These are phyloP conservation scores for Diplodia seriata DNA, from an alignment of 2,329 filamentous ascomycete species.

Conservation along the genomic window DNA sequence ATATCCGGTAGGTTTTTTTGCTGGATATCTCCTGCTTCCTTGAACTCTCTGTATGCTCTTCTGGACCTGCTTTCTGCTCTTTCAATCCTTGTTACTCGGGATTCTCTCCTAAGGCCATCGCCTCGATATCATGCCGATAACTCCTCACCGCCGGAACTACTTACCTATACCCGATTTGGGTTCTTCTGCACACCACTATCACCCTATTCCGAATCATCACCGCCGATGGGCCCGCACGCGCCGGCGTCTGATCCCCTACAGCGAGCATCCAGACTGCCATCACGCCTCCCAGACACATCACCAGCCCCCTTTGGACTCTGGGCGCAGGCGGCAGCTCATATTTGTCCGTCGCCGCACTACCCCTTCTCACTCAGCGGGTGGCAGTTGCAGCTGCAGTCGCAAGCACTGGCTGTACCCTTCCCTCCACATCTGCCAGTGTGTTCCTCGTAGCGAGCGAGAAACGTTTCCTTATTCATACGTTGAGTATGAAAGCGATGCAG, in stretches of 20 bases:
- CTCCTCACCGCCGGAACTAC: conserved; percentile 2
- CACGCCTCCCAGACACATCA: neutral
- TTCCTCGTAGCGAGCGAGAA: neutral
- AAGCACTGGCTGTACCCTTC: conserved; percentile 2
- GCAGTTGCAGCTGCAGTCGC: neutral
- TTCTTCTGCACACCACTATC: neutral
- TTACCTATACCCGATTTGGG: conserved; percentile 5
- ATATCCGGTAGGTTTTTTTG: conserved; percentile 10
- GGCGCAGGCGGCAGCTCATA: neutral
- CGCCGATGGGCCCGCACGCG: neutral
- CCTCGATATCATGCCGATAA: neutral
- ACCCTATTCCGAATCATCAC: neutral
- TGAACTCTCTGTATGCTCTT: neutral
- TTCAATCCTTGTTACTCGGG: neutral
- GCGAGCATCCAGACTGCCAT: neutral
- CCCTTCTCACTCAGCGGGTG: too few species aligned
- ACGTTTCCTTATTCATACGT: neutral
- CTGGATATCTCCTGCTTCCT: conserved; percentile 3
- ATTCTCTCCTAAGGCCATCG: neutral
- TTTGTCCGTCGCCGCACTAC: neutral
- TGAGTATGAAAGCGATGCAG: neutral
- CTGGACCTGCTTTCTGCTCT: neutral
- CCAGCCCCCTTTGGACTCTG: neutral
- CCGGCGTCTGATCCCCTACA: neutral
- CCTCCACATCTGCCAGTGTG: neutral